These are phyloP conservation scores for Cryptococcus sp. DNA, from an alignment of 1,284 basidiomycete genomes.

Conservation along the genomic window DNA sequence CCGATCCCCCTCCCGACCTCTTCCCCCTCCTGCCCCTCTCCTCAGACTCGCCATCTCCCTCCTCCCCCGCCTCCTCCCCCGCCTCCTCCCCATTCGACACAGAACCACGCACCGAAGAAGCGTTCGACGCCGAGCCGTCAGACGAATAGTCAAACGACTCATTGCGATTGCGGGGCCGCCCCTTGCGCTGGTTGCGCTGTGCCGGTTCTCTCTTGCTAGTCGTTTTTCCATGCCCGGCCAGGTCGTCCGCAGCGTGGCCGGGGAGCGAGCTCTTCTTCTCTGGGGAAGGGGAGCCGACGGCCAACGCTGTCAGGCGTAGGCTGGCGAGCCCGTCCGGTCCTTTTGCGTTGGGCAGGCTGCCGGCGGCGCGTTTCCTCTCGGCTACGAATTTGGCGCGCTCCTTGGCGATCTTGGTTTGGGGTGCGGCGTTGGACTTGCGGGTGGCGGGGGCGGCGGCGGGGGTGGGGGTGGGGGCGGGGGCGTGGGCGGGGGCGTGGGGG, in stretches of 20 bases:
- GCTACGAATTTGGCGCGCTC: conserved; percentile 18
- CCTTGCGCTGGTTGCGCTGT: no score
- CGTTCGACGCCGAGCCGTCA: no score
- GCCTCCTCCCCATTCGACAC: no score
- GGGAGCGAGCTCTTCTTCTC: background rate
- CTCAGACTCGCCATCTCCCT: no score
- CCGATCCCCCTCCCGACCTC: background rate
- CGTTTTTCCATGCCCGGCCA: background rate
- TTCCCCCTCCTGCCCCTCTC: background rate
- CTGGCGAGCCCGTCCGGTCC: conserved; percentile 12
- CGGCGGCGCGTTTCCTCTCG: conserved; percentile 9
- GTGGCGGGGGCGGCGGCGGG: background rate
- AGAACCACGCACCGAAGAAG: no score
- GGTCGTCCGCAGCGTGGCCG: background rate
- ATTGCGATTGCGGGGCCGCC: no score
- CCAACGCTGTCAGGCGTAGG: conserved; percentile 3
- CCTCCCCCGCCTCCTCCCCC: no score
- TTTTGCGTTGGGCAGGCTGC: conserved; percentile 12
- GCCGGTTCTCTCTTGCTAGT: background rate
- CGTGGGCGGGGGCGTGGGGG: no score
- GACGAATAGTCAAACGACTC: background rate
- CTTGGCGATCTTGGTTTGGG: conserved; percentile 15
- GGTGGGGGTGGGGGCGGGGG: background rate
- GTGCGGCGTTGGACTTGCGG: conserved; percentile 1
- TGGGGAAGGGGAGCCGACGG: background rate